These are phyloP conservation scores for Erigeron philadelphicus DNA, from an alignment of 140 eudicot genomes.

Conservation along the genomic window DNA sequence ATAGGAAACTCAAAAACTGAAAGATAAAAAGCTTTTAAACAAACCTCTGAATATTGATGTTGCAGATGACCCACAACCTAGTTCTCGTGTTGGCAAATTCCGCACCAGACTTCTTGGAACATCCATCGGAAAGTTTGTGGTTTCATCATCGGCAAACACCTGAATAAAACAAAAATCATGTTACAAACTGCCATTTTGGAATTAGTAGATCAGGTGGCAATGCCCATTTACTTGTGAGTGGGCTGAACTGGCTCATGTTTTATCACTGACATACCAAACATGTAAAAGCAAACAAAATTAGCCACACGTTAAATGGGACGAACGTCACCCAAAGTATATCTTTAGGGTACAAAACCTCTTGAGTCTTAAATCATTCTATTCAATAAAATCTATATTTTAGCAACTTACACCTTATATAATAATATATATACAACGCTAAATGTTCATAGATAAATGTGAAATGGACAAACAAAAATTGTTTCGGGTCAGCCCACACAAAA, in stretches of 20 bases:
- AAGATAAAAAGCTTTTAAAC: not conserved
- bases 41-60: slow-evolving; percentile 59
- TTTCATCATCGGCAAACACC: slow-evolving; percentile 82
- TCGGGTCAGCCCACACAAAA: not conserved
- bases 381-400: too few relatives aligned
- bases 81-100: slow-evolving; percentile 30
- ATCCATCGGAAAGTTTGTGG: slow-evolving; percentile 42
- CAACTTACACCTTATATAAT: too few relatives aligned
- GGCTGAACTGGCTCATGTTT: not conserved
- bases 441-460: too few relatives aligned
- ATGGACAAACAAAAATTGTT: too few relatives aligned
- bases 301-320: not conserved
- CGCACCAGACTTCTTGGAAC: slow-evolving; percentile 46
- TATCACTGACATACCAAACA: not conserved
- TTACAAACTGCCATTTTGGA: not conserved
- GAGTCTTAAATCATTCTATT: not conserved
- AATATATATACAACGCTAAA: too few relatives aligned
- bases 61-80: slow-evolving; percentile 56
- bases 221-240: not conserved
- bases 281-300: slow-evolving; percentile 5
- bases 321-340: not conserved
- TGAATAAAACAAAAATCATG: slow-evolving; percentile 22
- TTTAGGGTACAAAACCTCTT: not conserved
- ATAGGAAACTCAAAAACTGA: slow-evolving; percentile 2
- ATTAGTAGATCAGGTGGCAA: not conserved